These are phyloP conservation scores for Colletotrichum musicola DNA, from an alignment of 2,329 filamentous ascomycete species.

Conservation along the genomic window DNA sequence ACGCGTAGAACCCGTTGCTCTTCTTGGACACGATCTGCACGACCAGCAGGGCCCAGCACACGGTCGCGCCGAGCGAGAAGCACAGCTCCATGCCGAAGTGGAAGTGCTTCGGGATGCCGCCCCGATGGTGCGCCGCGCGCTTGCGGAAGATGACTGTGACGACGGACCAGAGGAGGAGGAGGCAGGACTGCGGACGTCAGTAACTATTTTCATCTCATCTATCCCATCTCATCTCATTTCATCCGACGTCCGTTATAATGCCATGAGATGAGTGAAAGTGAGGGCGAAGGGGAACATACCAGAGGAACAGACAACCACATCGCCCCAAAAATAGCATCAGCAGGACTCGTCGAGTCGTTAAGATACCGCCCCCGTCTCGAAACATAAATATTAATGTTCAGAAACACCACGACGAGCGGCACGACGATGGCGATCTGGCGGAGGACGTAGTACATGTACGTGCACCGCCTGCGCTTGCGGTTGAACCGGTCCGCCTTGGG, in stretches of 20 bases:
- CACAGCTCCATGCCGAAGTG: constrained; percentile 41
- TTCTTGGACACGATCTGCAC: constrained; percentile 37
- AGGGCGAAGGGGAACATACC: constrained; percentile 4
- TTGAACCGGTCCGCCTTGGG: constrained; percentile 31
- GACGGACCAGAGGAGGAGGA: constrained; percentile 35
- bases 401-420: constrained; percentile 34
- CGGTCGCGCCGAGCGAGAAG: constrained; percentile 36
- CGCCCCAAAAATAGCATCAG: constrained; percentile 35
- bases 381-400: constrained; percentile 41
- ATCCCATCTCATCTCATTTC: background rate
- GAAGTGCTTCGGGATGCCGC: constrained; percentile 37
- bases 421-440: constrained; percentile 56
- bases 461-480: constrained; percentile 46
- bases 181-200: constrained; percentile 15
- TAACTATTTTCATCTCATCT: background rate
- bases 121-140: background rate
- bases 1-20: constrained; percentile 34
- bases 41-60: constrained; percentile 39
- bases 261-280: background rate
- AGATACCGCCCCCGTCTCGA: constrained; percentile 38
- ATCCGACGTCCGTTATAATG: background rate
- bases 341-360: constrained; percentile 35
- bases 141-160: constrained; percentile 33
- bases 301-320: constrained; percentile 39
- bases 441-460: constrained; percentile 52